Base-by-base conservation (phyloP, 2,329 filamentous ascomycete species). In the Fusarium nelsonii region DNA sequence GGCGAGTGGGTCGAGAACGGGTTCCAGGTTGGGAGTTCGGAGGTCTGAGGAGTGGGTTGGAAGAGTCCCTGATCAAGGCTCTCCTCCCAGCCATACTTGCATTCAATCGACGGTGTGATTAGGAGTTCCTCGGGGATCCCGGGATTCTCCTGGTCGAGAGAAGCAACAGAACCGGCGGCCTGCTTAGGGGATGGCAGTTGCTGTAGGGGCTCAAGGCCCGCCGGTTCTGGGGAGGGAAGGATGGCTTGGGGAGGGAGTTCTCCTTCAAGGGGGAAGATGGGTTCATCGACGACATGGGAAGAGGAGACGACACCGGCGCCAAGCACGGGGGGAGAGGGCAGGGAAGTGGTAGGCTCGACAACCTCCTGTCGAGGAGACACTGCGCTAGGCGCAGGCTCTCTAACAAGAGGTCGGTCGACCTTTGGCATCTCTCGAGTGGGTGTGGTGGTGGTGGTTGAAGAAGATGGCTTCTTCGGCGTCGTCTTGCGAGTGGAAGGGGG, bases 291-390 rank as follows among this genome's bases (percentile, higher is more conserved):
- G 46, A 50, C 46, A 18, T 18, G 46, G 33, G 33, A 18, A 50
- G 46, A 37, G 33, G 33, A 34, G 46, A 50, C 33, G 46, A 50
- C 23, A 50, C 46, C 33, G 12, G 28, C 46, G 33, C 33, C 20
- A 50, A 33, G 12, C 15, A n/a, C 14, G 8, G 33, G 11, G 20
- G 12, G 20, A 37, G 33, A 50, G 20, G 46, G 33, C 8, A 37
- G 46, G 16, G 32, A 16, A 9, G 20, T 14, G 20, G 26, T 37
- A 16, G 20, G 33, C 12, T 50, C 33, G 34, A 50, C 33, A 11
- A 50, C 46, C 12, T 50, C 46, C 46, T 50, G 33, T n/a, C 16
- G 33, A 49, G 20, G 46, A 36, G 32, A 36, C 32, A 49, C 46
- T 49, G 33, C 33, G 46, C 32, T 26, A 26, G 32, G 45, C 46